Conservation (phyloP, 805 yeast genomes). For the Dipodascus albidus region DNA sequence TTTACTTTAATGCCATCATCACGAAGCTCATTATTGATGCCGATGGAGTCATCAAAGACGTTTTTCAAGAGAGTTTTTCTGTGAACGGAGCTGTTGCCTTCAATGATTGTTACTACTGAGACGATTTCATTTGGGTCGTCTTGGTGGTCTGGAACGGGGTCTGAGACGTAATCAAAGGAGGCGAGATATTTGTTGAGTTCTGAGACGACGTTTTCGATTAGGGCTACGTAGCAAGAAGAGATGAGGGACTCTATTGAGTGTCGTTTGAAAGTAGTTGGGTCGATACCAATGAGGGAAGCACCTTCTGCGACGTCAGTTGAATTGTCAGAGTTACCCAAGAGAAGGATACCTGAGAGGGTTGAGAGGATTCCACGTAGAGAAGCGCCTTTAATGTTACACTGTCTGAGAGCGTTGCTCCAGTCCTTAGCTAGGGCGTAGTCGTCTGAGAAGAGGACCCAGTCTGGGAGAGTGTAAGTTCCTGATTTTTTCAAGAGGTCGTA, state of each 20-base stretch:
- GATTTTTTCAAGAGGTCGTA: slow-evolving; percentile 22
- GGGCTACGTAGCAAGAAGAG: slow-evolving; percentile 23
- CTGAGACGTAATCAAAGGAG: slow-evolving; percentile 18
- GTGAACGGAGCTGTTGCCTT: slow-evolving; percentile 18
- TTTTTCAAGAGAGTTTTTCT: slow-evolving; percentile 19
- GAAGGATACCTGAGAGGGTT: slow-evolving; percentile 28
- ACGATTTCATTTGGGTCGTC: slow-evolving; percentile 21
- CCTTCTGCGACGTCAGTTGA: slow-evolving; percentile 29
- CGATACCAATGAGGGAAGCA: slow-evolving; percentile 29
- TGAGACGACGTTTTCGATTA: slow-evolving; percentile 23
- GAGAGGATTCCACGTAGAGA: slow-evolving; percentile 24
- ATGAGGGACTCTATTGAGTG: slow-evolving; percentile 24
- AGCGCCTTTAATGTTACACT: slow-evolving; percentile 25
- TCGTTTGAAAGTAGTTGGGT: slow-evolving; percentile 18
- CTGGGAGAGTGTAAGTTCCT: slow-evolving; percentile 23
- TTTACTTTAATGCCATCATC: slow-evolving; percentile 27
- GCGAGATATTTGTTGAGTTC: slow-evolving; percentile 26
- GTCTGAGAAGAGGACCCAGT: slow-evolving; percentile 27
- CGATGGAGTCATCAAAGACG: slow-evolving; percentile 27
- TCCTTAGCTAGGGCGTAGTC: slow-evolving; percentile 30
- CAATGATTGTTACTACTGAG: slow-evolving; percentile 28
- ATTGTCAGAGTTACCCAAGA: slow-evolving; percentile 24
- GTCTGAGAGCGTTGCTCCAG: slow-evolving; percentile 28
- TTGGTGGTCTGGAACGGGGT: slow-evolving; percentile 11
- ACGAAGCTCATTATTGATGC: slow-evolving; percentile 27